Evolutionary conservation across 805 yeast genomes (phyloP).

Genomic region (Yarrowia deformans): DNA sequence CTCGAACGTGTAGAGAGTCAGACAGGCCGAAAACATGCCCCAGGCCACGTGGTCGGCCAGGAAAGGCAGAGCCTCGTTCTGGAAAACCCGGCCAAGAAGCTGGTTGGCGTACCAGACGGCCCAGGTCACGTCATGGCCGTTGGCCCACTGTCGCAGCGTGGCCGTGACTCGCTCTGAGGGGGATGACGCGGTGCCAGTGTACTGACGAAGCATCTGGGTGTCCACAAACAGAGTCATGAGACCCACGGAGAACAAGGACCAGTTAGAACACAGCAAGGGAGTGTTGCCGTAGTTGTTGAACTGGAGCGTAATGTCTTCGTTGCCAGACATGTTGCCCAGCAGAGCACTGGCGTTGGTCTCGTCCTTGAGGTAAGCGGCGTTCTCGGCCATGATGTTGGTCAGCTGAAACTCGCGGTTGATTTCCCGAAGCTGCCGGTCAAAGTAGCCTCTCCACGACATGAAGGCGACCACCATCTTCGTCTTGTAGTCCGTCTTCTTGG

Average conservation of each 20-base stretch:
- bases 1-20: slow-evolving; percentile 48
- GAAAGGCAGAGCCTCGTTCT: slow-evolving; percentile 44
- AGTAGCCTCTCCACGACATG: slow-evolving; percentile 52
- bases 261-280: slow-evolving; percentile 45
- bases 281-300: slow-evolving; percentile 45
- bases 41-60: slow-evolving; percentile 48
- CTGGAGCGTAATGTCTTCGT: slow-evolving; percentile 39
- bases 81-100: slow-evolving; percentile 45
- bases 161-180: slow-evolving; percentile 40
- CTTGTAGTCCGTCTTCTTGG: slow-evolving; percentile 49
- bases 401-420: slow-evolving; percentile 40
- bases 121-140: slow-evolving; percentile 46
- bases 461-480: slow-evolving; percentile 50
- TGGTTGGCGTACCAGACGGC: slow-evolving; percentile 48
- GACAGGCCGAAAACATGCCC: slow-evolving; percentile 47
- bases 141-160: slow-evolving; percentile 46
- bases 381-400: slow-evolving; percentile 31
- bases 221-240: slow-evolving; percentile 46
- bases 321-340: slow-evolving; percentile 40
- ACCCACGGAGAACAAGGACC: slow-evolving; percentile 47
- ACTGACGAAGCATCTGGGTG: slow-evolving; percentile 45
- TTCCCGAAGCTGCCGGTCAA: slow-evolving; percentile 50
- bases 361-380: slow-evolving; percentile 19
- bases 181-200: slow-evolving; percentile 41
- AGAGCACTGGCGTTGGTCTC: slow-evolving; percentile 40